These are phyloP conservation scores for Cytospora chrysosperma DNA, from an alignment of 2,329 filamentous ascomycete species.

Conservation along the genomic window DNA sequence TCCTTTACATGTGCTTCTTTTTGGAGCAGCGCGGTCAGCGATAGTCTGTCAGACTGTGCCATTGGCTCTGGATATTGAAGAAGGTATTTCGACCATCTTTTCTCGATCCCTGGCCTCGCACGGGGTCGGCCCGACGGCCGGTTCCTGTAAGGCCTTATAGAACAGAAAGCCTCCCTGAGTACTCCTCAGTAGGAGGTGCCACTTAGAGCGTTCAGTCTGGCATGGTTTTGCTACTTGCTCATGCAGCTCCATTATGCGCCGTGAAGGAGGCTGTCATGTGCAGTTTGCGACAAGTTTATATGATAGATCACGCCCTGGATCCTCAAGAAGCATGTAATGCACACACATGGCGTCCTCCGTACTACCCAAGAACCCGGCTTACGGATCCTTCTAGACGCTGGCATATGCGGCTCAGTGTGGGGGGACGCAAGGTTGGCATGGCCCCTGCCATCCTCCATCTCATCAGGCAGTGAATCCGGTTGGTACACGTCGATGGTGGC, in stretches of 20 bases:
- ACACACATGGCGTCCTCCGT: constrained; percentile 1
- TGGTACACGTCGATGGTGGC: not conserved
- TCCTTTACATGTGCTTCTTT: constrained; percentile 12
- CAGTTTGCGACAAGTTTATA: not conserved
- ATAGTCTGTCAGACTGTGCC: not conserved
- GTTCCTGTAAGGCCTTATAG: not conserved
- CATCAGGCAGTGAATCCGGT: constrained; percentile 2
- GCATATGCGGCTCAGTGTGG: constrained; percentile 15
- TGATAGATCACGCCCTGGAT: not conserved
- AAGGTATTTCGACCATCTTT: constrained; percentile 1
- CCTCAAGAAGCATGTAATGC: constrained; percentile 4
- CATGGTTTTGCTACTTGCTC: not conserved
- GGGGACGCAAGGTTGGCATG: constrained; percentile 1
- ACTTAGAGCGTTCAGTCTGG: not conserved
- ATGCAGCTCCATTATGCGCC: constrained; percentile 3
- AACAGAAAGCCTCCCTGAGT: not conserved
- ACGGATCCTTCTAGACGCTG: constrained; percentile 1
- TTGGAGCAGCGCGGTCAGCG: not conserved
- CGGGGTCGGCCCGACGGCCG: constrained; percentile 7
- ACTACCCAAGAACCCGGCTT: constrained; percentile 13
- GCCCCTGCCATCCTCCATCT: constrained; percentile 16
- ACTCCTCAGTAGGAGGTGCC: not conserved
- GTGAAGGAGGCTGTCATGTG: not conserved
- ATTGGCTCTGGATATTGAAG: constrained; percentile 4
- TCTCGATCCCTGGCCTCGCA: not conserved